These are phyloP conservation scores for Hirschioporus abietinus DNA, from an alignment of 768 basidiomycete genomes.

Conservation along the genomic window DNA sequence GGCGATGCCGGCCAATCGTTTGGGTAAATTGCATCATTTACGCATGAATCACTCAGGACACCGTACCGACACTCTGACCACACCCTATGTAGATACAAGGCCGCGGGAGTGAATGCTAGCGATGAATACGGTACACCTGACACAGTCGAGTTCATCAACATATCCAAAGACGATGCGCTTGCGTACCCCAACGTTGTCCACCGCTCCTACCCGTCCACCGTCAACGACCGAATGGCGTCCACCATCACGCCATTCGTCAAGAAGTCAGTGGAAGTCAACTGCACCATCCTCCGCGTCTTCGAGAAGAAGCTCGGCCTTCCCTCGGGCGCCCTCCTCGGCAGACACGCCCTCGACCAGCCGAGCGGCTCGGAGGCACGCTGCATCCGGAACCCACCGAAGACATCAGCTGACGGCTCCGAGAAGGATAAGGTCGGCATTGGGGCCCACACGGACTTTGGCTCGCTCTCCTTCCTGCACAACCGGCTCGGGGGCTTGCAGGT, in stretches of 20 bases:
- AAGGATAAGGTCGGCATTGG: constrained; percentile 27
- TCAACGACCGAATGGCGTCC: constrained; percentile 24
- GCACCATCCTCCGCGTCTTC: constrained; percentile 25
- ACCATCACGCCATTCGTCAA: constrained; percentile 24
- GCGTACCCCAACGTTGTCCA: constrained; percentile 25
- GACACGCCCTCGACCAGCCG: constrained; percentile 23
- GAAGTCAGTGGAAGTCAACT: constrained; percentile 25
- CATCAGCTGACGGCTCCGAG: constrained; percentile 12
- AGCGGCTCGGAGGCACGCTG: constrained; percentile 28
- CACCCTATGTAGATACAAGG: constrained; percentile 20
- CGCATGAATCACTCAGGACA: neutral
- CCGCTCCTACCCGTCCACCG: constrained; percentile 27
- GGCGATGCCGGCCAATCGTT: constrained; percentile 36
- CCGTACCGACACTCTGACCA: neutral
- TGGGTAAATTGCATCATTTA: constrained; percentile 22
- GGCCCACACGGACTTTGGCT: constrained; percentile 34
- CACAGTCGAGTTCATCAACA: constrained; percentile 27
- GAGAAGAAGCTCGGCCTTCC: constrained; percentile 30
- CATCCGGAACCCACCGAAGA: constrained; percentile 27
- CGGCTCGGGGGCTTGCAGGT: constrained; percentile 68
- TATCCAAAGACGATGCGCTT: constrained; percentile 30
- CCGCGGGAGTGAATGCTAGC: constrained; percentile 23
- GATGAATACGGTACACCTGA: constrained; percentile 27
- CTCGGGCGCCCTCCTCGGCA: constrained; percentile 20
- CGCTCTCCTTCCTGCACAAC: constrained; percentile 62